These are phyloP conservation scores for Mycena sp. DNA, from an alignment of 1,284 basidiomycete species.

Conservation along the genomic window DNA sequence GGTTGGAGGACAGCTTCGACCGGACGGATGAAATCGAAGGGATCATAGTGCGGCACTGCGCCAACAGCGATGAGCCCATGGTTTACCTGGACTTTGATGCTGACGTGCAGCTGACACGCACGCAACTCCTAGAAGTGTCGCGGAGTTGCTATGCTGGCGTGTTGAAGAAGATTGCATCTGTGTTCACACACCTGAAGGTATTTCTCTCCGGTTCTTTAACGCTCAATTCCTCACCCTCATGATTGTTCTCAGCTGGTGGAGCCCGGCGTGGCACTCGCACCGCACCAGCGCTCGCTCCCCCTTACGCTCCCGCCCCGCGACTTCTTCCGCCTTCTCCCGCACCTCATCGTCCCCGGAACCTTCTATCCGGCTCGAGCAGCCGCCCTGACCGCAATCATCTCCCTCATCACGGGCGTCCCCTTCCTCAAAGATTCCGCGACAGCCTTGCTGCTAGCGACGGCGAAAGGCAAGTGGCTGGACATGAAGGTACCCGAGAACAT, in stretches of 20 bases:
- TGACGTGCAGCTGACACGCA: slow-evolving; percentile 41
- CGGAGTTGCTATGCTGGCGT: slow-evolving; percentile 41
- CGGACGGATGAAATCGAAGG: slow-evolving; percentile 41
- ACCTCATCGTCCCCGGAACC: slow-evolving; percentile 43
- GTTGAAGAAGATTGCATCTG: slow-evolving; percentile 40
- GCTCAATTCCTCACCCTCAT: not conserved
- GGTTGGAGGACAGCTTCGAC: slow-evolving; percentile 44
- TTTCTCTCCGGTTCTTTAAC: not conserved
- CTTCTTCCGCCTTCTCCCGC: slow-evolving; percentile 42
- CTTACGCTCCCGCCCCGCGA: slow-evolving; percentile 37
- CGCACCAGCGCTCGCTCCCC: slow-evolving; percentile 39
- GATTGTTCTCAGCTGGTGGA: slow-evolving; percentile 37
- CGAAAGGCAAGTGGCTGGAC: slow-evolving; percentile 42
- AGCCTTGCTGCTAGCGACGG: slow-evolving; percentile 28
- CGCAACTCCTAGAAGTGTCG: slow-evolving; percentile 43
- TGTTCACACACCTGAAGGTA: slow-evolving; percentile 45
- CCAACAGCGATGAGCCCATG: slow-evolving; percentile 7
- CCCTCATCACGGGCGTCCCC: slow-evolving; percentile 41
- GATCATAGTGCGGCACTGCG: slow-evolving; percentile 36
- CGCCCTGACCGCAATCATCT: slow-evolving; percentile 40
- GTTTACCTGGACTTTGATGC: slow-evolving; percentile 44
- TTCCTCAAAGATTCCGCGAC: slow-evolving; percentile 41
- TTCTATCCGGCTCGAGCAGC: slow-evolving; percentile 42
- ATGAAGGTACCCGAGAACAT: slow-evolving; percentile 43
- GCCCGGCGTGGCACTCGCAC: slow-evolving; percentile 35